phyloP scores from a whole-genome alignment of 1,284 basidiomycete species.

The Afroboletus lepidellus region DNA sequence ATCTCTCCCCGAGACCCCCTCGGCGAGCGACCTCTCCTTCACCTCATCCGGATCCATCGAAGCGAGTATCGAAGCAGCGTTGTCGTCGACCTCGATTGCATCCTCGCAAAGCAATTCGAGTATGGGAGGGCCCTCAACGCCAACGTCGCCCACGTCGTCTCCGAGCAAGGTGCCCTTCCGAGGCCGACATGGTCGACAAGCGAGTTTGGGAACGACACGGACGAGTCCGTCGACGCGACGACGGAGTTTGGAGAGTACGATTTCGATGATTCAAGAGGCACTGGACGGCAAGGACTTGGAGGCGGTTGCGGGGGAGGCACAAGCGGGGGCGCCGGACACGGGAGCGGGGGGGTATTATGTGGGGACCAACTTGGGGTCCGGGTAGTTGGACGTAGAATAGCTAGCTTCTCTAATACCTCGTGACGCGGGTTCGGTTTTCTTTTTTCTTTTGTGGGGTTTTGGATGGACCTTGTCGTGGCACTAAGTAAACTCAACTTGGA shows the following conservation, averaged over 20 bases:
- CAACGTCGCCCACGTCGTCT: conserved; percentile 38
- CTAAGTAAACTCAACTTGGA: no score
- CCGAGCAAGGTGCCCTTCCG: conserved; percentile 50
- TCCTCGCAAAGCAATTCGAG: conserved; percentile 27
- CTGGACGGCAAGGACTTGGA: conserved; percentile 63
- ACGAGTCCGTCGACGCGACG: conserved; percentile 92
- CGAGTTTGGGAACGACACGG: conserved; percentile 94
- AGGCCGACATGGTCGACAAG: conserved; percentile 82
- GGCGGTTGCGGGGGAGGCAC: not conserved
- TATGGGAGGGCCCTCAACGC: conserved; percentile 20
- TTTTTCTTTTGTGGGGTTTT: no score
- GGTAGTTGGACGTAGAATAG: not conserved
- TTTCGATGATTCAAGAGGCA: conserved; percentile 90
- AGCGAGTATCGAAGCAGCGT: conserved; percentile 45
- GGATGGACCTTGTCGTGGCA: no score
- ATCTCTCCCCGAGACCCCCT: conserved; percentile 50
- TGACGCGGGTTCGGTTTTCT: no score
- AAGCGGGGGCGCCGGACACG: not conserved
- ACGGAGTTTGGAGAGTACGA: conserved; percentile 93
- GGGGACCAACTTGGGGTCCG: not conserved
- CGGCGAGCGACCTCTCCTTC: conserved; percentile 44
- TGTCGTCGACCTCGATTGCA: conserved; percentile 41
- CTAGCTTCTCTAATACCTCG: not conserved
- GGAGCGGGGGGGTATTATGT: not conserved
- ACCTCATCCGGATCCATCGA: conserved; percentile 44